A percentile compares a stretch with the other conserved stretches of the same genome.
Conservation (phyloP, 176 grass and related monocot genomes). For the Miscanthus lutarioriparius region DNA sequence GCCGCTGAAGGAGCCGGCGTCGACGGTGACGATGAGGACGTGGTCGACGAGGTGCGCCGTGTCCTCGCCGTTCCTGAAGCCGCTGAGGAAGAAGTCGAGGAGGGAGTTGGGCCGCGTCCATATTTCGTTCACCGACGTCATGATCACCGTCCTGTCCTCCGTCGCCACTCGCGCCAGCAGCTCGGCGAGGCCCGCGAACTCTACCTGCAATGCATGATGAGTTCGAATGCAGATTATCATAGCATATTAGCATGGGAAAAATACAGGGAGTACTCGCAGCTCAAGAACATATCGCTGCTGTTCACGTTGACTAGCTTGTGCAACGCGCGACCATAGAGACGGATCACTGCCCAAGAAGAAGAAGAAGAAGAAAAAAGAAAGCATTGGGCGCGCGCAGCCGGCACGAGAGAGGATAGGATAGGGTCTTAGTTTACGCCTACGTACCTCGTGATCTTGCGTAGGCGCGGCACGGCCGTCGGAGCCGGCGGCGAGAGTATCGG, state of each 20-base stretch:
- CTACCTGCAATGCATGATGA: not conserved
- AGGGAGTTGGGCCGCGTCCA: not conserved
- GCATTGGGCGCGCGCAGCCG: not conserved
- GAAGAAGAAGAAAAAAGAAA: not conserved
- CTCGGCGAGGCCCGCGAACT: constrained; percentile 29
- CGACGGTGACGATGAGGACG: not conserved
- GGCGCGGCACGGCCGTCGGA: not conserved
- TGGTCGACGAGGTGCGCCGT: not conserved
- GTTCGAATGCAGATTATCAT: no score
- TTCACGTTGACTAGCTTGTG: not conserved
- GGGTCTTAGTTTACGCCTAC: no score
- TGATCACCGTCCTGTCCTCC: constrained; percentile 69
- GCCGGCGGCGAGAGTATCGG: not conserved
- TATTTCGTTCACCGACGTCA: constrained; percentile 43
- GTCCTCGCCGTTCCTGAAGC: not conserved
- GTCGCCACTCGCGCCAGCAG: constrained; percentile 45
- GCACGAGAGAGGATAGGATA: not conserved
- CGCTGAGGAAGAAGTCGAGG: not conserved
- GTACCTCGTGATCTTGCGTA: not conserved
- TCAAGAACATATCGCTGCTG: not conserved
- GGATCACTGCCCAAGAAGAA: not conserved
- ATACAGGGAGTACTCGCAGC: not conserved
- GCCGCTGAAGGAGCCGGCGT: not conserved
- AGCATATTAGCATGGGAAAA: not conserved
- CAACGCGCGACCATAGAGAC: not conserved